These are phyloP conservation scores for Ettlia oleoabundans DNA, from an alignment of 139 green algal genomes.

Conservation along the genomic window DNA sequence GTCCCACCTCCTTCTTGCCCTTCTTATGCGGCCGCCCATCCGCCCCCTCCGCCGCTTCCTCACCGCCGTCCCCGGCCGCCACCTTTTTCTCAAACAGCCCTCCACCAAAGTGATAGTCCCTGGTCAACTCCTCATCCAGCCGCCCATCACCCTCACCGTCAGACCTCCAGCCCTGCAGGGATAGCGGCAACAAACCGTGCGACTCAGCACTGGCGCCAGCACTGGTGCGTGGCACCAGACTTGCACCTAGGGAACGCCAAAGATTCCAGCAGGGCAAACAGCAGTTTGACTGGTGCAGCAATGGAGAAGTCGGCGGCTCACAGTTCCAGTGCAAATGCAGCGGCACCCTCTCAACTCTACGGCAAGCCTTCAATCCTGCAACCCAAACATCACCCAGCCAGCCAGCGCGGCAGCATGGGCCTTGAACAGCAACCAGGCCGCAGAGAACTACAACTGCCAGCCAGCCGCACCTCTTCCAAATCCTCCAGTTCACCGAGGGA, in stretches of 20 bases:
- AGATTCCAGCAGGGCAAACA: too few species aligned
- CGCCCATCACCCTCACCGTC: conserved; percentile 62
- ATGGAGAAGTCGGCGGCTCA: too few species aligned
- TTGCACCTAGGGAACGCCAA: not conserved
- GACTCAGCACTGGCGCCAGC: not conserved
- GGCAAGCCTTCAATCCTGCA: too few species aligned
- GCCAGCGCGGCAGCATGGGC: not conserved
- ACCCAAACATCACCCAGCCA: too few species aligned
- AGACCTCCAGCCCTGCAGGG: conserved; percentile 28
- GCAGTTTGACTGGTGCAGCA: too few species aligned
- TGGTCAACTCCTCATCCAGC: conserved; percentile 60
- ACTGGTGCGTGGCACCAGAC: not conserved
- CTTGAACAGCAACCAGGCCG: not conserved
- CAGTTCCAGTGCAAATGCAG: too few species aligned
- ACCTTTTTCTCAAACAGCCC: conserved; percentile 53
- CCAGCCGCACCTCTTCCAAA: conserved; percentile 7
- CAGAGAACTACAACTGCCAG: not conserved
- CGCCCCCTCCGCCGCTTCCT: too few species aligned
- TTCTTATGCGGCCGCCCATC: conserved; percentile 46
- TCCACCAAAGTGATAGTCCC: conserved; percentile 85
- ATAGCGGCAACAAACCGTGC: too few species aligned
- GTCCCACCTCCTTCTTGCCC: conserved; percentile 80
- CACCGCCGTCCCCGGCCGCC: conserved; percentile 21
- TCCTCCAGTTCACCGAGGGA: conserved; percentile 53
- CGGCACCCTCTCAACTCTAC: too few species aligned